phyloP scores from a whole-genome alignment of 768 basidiomycete species.

The Harrya chromipes region DNA sequence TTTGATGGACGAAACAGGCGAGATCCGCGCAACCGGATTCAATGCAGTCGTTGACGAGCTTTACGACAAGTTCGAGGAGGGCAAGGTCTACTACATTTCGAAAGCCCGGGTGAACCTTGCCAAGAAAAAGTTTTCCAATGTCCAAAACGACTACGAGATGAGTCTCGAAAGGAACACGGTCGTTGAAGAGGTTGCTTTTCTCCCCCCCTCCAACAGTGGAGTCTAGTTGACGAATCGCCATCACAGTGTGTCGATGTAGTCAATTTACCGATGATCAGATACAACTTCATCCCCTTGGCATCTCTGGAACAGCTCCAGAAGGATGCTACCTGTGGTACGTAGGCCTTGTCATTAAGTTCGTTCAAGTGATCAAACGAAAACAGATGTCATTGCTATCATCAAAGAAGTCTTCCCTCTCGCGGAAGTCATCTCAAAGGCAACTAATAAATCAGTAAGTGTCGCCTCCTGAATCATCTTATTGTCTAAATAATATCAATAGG shows the following conservation, averaged over 20 bases:
- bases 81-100: conserved; percentile 89
- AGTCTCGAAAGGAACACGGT: conserved; percentile 80
- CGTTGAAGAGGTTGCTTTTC: conserved; percentile 67
- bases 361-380: background rate
- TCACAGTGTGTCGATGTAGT: conserved; percentile 76
- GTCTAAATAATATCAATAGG: conserved; percentile 39
- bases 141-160: conserved; percentile 92
- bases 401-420: conserved; percentile 69
- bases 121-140: conserved; percentile 93
- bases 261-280: conserved; percentile 79
- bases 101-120: conserved; percentile 91
- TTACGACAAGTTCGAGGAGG: conserved; percentile 83
- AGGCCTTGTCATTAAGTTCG: background rate
- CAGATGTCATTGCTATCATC: conserved; percentile 87
- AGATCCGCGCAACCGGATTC: conserved; percentile 90
- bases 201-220: background rate
- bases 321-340: conserved; percentile 79
- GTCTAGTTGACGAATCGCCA: conserved; percentile 4
- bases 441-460: conserved; percentile 50
- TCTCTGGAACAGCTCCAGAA: conserved; percentile 63
- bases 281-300: conserved; percentile 70
- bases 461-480: background rate
- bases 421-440: conserved; percentile 74
- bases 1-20: conserved; percentile 92
- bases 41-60: conserved; percentile 81